phyloP scores from a whole-genome alignment of 139 green algal species.

The Chlamydomonas sp. region DNA sequence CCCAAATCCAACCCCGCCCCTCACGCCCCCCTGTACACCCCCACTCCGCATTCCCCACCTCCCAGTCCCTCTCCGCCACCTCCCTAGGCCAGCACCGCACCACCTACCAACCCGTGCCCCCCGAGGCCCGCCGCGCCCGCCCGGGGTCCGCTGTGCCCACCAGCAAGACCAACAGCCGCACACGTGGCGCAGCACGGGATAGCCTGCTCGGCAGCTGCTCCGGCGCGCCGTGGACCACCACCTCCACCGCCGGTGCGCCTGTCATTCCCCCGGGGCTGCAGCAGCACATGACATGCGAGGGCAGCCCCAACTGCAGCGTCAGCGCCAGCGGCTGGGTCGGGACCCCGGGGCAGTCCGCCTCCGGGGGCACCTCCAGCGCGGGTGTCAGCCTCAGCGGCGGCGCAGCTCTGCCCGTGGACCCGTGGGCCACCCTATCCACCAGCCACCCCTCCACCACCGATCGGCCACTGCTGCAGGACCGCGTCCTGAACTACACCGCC shows the following conservation, averaged over 20 bases:
- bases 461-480: conserved; percentile 11
- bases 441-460: not conserved
- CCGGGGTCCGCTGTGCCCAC: not conserved
- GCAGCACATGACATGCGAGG: too few relatives aligned
- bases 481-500: conserved; percentile 3
- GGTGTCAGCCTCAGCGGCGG: too few relatives aligned
- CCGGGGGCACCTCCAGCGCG: too few relatives aligned
- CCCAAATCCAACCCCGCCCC: too few relatives aligned
- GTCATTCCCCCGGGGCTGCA: too few relatives aligned
- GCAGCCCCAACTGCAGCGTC: too few relatives aligned
- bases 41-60: too few relatives aligned
- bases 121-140: not conserved
- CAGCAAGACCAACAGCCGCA: conserved; percentile 11
- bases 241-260: not conserved
- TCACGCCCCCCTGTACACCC: too few relatives aligned
- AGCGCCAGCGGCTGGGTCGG: too few relatives aligned
- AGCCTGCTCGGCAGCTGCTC: too few relatives aligned
- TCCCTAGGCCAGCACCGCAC: not conserved
- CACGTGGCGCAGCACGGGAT: not conserved
- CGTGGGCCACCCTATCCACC: not conserved
- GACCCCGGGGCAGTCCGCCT: not conserved
- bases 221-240: too few relatives aligned
- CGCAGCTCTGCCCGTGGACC: not conserved
- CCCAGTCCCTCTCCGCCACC: not conserved
- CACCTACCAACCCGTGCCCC: conserved; percentile 4